Conservation (phyloP, 139 green algal species). For the Volvox africanus region DNA sequence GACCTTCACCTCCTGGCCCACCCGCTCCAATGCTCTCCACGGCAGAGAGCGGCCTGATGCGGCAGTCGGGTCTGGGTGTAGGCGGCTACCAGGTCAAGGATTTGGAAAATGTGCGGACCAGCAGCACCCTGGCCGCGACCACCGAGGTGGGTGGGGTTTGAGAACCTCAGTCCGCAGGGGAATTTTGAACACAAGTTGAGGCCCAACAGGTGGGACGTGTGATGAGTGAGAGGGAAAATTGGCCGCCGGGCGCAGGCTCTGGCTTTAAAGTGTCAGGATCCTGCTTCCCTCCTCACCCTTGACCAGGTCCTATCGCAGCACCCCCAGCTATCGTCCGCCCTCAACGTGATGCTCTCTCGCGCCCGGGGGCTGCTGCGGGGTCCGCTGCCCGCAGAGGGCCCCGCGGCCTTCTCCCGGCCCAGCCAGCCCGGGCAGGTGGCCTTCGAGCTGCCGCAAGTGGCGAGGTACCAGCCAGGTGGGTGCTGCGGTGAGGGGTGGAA, state of each 20-base stretch:
- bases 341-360: conserved; percentile 34
- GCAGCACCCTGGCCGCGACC: conserved; percentile 48
- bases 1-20: background rate
- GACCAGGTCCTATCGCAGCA: conserved; percentile 22
- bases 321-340: conserved; percentile 2
- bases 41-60: conserved; percentile 47
- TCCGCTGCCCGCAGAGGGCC: conserved; percentile 1
- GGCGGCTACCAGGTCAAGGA: conserved; percentile 26
- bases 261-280: background rate
- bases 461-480: conserved; percentile 63
- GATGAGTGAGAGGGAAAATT: background rate
- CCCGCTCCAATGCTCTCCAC: background rate
- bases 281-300: no score
- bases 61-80: conserved; percentile 47
- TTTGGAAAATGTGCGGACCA: conserved; percentile 24
- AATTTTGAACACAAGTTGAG: no score
- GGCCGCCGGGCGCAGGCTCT: background rate
- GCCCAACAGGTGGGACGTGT: no score
- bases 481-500: background rate
- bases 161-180: background rate
- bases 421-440: conserved; percentile 66
- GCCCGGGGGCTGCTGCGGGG: conserved; percentile 44
- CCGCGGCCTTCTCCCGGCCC: background rate
- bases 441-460: conserved; percentile 80
- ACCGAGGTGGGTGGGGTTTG: background rate